Percentiles rank a stretch among this genome's conserved stretches.
These are phyloP conservation scores for Floccularia luteovirens DNA, from an alignment of 768 basidiomycete genomes.

Conservation along the genomic window DNA sequence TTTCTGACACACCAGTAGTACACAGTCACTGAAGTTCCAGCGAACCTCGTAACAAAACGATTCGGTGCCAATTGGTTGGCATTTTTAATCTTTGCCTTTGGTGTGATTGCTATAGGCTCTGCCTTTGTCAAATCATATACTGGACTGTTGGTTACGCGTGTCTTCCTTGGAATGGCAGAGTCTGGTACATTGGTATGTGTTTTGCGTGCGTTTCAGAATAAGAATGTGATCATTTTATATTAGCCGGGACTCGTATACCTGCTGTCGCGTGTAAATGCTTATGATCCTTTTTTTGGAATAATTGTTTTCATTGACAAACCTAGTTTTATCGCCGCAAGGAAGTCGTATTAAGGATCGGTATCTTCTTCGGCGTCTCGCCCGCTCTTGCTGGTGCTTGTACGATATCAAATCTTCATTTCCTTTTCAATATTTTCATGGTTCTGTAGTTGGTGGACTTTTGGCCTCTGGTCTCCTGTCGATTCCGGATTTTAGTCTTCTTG, in stretches of 20 bases:
- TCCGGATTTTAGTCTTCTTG: conserved; percentile 19
- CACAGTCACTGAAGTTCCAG: conserved; percentile 29
- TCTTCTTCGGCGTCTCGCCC: conserved; percentile 26
- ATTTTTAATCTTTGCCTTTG: conserved; percentile 27
- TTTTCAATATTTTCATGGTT: not conserved
- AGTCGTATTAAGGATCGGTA: conserved; percentile 24
- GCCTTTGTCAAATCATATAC: conserved; percentile 28
- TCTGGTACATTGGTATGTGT: conserved; percentile 31
- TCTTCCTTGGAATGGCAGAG: conserved; percentile 33
- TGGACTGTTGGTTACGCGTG: conserved; percentile 25
- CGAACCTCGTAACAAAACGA: conserved; percentile 32
- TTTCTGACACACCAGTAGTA: conserved; percentile 16
- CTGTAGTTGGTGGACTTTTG: conserved; percentile 27
- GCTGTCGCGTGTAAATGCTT: conserved; percentile 23
- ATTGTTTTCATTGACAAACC: not conserved
- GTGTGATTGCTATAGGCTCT: conserved; percentile 26
- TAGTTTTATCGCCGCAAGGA: conserved; percentile 28
- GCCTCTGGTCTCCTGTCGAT: conserved; percentile 25
- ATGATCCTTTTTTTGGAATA: not conserved
- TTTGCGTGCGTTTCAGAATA: not conserved
- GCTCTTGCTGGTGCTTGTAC: conserved; percentile 26
- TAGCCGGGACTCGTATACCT: conserved; percentile 32
- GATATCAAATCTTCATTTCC: conserved; percentile 6
- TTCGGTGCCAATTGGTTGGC: conserved; percentile 32
- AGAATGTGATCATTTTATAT: not conserved